phyloP scores from a whole-genome alignment of 208 protist genomes.

The Crithidia brevicula region DNA sequence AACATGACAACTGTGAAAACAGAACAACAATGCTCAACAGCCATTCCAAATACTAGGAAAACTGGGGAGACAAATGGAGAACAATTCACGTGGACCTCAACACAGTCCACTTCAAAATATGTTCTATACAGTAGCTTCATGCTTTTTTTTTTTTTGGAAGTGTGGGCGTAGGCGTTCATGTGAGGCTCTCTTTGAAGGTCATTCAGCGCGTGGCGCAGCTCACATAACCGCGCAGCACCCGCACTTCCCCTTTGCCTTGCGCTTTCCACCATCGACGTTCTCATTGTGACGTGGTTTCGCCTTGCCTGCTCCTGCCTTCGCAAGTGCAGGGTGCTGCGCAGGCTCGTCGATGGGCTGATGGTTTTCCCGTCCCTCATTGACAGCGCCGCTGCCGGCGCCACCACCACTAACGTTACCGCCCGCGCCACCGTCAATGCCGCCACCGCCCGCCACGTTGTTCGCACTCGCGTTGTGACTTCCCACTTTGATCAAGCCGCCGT shows the following conservation, averaged over 20 bases:
- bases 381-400: not conserved
- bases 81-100: no score
- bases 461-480: constrained; percentile 2
- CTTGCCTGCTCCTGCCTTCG: not conserved
- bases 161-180: no score
- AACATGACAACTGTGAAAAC: not conserved
- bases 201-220: no score
- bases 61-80: no score
- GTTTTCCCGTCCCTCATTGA: constrained; percentile 3
- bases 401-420: not conserved
- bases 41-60: no score
- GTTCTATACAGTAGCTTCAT: no score
- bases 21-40: no score
- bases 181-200: no score
- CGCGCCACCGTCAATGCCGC: not conserved
- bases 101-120: no score
- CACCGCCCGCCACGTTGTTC: constrained; percentile 1
- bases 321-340: not conserved
- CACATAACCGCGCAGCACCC: constrained; percentile 48
- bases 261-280: not conserved
- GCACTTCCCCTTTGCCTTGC: constrained; percentile 17
- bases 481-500: not conserved
- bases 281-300: not conserved
- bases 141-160: no score
- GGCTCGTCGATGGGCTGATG: constrained; percentile 25